A percentile compares a stretch with the other conserved stretches of the same genome.
phyloP scores from a whole-genome alignment of 2,329 filamentous ascomycete species.

The Fusarium sp. region DNA sequence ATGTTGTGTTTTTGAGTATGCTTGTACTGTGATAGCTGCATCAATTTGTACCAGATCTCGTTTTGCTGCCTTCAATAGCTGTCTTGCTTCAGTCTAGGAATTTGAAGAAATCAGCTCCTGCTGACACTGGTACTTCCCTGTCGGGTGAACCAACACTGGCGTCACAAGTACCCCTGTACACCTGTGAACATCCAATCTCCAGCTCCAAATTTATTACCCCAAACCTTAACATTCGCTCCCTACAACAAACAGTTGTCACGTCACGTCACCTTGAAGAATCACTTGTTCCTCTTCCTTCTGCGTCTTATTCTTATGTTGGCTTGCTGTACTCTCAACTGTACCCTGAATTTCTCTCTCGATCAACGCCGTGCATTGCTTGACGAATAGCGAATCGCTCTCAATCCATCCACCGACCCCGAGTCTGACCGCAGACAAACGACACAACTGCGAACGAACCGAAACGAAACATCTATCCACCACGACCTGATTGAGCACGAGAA shows the following conservation, averaged over 20 bases:
- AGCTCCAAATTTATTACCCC: constrained; percentile 44
- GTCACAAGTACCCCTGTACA: constrained; percentile 34
- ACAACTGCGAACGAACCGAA: constrained; percentile 28
- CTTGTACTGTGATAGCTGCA: neutral
- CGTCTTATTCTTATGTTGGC: constrained; percentile 18
- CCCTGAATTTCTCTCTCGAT: neutral
- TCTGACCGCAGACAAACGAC: constrained; percentile 33
- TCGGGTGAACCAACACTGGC: constrained; percentile 6
- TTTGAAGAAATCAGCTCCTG: neutral
- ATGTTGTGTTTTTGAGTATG: neutral
- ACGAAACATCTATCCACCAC: constrained; percentile 30
- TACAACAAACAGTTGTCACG: constrained; percentile 39
- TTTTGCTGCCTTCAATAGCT: neutral
- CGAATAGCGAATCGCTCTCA: constrained; percentile 15
- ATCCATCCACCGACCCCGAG: constrained; percentile 1
- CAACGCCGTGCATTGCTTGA: constrained; percentile 1
- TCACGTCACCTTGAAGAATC: constrained; percentile 27
- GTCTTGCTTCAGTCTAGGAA: neutral
- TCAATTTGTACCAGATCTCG: neutral
- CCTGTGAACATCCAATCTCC: constrained; percentile 29
- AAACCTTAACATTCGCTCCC: constrained; percentile 42
- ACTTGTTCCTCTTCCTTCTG: constrained; percentile 18
- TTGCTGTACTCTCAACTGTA: constrained; percentile 13
- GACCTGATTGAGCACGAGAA: constrained; percentile 7
- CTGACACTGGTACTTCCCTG: constrained; percentile 28